Base-by-base conservation (phyloP, 2,329 filamentous ascomycete species). In the Botrytis fragariae region DNA sequence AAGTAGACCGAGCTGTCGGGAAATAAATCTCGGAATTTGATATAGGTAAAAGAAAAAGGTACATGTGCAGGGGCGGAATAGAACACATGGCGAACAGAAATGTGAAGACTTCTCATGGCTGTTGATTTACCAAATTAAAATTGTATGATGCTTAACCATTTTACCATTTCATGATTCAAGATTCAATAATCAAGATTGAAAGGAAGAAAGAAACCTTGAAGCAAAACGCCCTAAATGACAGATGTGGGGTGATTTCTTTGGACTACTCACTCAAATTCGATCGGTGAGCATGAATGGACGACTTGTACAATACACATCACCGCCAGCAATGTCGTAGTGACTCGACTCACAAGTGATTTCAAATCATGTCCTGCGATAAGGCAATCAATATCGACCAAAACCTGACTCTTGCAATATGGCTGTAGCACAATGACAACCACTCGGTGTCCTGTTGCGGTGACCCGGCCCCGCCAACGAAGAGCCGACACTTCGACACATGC, bases 371-470 rank as follows among this genome's bases (percentile, higher is more conserved):
- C 18, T 54, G 25, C 16, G 18, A 35, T 29, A 37, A 39, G 25
- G n/a, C 35, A 25, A 22, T 39, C 22, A 25, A 7, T 20, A 68
- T 51, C 9, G 9, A 39, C 16, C 12, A 39, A 54, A 68, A n/a
- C 16, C 35, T 48, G 35, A 54, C 32, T 22, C 64, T 29, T 35
- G 20, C 25, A 20, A 68, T n/a, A 6, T 9, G 54, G 7, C 29
- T 51, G 22, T 20, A 54, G 35, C 16, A 42, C 65, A 57, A 42
- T 18, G 37, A 42, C 18, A 5, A 12, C 8, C 45, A 68, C 35
- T 68, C 64, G 35, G 45, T 68, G 45, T 68, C 64, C 45, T 37
- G 29, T 68, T 54, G 35, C 45, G 35, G 45, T 57, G 64, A 68
- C 45, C 25, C 35, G 48, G 48, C 45, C 35, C 48, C 35, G 35